Percentiles rank a stretch among this genome's conserved stretches.
phyloP scores from a whole-genome alignment of 192 early-diverging fungal species.

The Kappamyces sp. region DNA sequence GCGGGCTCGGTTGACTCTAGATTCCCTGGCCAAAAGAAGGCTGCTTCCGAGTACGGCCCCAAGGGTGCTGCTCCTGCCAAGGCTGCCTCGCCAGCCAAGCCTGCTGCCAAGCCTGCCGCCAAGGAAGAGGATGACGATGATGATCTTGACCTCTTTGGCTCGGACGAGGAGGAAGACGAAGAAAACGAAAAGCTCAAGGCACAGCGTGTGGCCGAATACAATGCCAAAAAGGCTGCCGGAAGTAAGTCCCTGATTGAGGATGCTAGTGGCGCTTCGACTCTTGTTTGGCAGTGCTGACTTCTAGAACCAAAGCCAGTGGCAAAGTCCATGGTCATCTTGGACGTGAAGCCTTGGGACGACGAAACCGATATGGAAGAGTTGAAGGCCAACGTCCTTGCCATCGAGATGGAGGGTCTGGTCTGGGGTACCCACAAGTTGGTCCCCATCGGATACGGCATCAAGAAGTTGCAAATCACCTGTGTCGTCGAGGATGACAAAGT shows the following conservation, averaged over 20 bases:
- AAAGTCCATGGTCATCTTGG: conserved; percentile 88
- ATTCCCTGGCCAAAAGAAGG: conserved; percentile 45
- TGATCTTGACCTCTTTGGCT: conserved; percentile 93
- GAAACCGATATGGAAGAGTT: conserved; percentile 80
- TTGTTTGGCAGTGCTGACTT: background rate
- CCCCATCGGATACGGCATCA: conserved; percentile 90
- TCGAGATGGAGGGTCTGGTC: conserved; percentile 81
- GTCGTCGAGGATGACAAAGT: conserved; percentile 94
- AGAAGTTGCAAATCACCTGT: conserved; percentile 89
- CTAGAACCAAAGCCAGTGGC: conserved; percentile 67
- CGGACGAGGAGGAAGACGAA: conserved; percentile 87
- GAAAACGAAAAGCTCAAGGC: conserved; percentile 84
- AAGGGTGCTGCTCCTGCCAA: conserved; percentile 36
- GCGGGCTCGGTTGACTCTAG: conserved; percentile 13
- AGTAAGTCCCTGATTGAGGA: conserved; percentile 21
- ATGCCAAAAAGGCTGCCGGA: conserved; percentile 79
- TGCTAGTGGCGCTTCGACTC: background rate
- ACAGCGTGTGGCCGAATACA: conserved; percentile 84
- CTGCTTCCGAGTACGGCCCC: conserved; percentile 50
- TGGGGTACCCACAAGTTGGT: conserved; percentile 78
- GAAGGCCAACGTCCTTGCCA: conserved; percentile 62
- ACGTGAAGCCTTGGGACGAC: conserved; percentile 98
- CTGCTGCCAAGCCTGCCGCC: conserved; percentile 38
- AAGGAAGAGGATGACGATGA: conserved; percentile 79
- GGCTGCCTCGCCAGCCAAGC: conserved; percentile 28